These are phyloP conservation scores for Malassezia nana DNA, from an alignment of 1,284 basidiomycete genomes.

Conservation along the genomic window DNA sequence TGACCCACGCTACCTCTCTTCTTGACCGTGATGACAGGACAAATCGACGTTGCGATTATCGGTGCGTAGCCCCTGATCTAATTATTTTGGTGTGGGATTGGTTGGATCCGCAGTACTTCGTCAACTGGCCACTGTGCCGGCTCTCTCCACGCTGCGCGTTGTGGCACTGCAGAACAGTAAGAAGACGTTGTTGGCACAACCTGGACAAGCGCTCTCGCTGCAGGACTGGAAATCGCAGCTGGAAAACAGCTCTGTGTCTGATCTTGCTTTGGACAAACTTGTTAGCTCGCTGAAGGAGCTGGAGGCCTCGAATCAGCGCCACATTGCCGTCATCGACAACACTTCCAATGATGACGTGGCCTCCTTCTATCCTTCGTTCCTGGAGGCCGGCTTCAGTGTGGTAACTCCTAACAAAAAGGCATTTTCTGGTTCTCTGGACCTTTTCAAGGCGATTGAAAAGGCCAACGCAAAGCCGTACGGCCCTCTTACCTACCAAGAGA, in stretches of 20 bases:
- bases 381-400: constrained; percentile 70
- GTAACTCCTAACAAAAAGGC: constrained; percentile 98
- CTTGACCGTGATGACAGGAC: constrained; percentile 6
- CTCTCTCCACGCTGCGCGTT: constrained; percentile 28
- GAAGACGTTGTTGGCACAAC: constrained; percentile 37
- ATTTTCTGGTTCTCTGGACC: constrained; percentile 63
- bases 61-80: background rate
- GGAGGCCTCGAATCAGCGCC: constrained; percentile 25
- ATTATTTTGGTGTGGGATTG: constrained; percentile 32
- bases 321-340: constrained; percentile 76
- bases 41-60: constrained; percentile 16
- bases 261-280: constrained; percentile 30
- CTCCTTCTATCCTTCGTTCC: constrained; percentile 68
- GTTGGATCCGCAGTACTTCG: constrained; percentile 43
- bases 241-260: constrained; percentile 21
- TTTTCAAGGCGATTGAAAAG: constrained; percentile 53
- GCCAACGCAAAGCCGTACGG: constrained; percentile 9
- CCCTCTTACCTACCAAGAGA: constrained; percentile 71
- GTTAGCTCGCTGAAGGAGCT: constrained; percentile 29
- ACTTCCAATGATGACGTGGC: constrained; percentile 80
- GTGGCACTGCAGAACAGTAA: constrained; percentile 44
- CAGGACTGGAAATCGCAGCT: constrained; percentile 32
- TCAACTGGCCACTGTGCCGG: constrained; percentile 32
- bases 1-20: background rate
- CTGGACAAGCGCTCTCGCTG: constrained; percentile 20